Evolutionary conservation across 257 asterid species (phyloP).

Genomic region (Solanum chmielewskii): DNA sequence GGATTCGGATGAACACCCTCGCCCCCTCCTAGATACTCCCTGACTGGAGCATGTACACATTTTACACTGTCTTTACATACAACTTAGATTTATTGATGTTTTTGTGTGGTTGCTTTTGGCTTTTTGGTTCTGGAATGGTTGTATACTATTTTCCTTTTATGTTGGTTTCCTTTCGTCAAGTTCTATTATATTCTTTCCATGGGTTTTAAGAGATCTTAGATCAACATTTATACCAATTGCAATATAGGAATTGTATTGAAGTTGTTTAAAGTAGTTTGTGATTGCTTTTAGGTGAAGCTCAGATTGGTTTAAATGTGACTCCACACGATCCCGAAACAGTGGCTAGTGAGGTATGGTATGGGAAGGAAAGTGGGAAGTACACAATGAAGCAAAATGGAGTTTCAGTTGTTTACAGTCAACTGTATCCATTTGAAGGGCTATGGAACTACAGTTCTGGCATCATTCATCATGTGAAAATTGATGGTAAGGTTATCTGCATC

Average conservation of each 20-base stretch:
- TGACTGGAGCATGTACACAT: not conserved
- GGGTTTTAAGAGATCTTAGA: not conserved
- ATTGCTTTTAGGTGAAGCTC: slow-evolving; percentile 39
- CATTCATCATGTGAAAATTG: slow-evolving; percentile 68
- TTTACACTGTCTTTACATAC: not conserved
- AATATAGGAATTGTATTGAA: not conserved
- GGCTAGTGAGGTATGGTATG: slow-evolving; percentile 72
- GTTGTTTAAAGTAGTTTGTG: not conserved
- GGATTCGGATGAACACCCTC: not conserved
- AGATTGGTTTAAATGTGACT: slow-evolving; percentile 65
- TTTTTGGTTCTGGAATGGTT: not conserved
- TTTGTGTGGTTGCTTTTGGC: not conserved
- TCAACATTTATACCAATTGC: not conserved
- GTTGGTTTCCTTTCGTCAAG: not conserved
- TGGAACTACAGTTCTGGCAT: slow-evolving; percentile 79
- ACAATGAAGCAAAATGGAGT: slow-evolving; percentile 32
- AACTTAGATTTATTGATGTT: not conserved
- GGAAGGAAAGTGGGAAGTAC: slow-evolving; percentile 47
- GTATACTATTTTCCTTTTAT: not conserved
- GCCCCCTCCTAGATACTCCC: not conserved
- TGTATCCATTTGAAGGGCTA: slow-evolving; percentile 75
- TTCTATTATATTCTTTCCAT: not conserved
- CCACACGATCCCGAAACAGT: slow-evolving; percentile 56
- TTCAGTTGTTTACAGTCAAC: slow-evolving; percentile 57
- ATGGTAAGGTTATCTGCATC: slow-evolving; percentile 33